Percentiles rank a stretch among this genome's conserved stretches.
These are phyloP conservation scores for Tuber indicum DNA, from an alignment of 495 filamentous ascomycete genomes.

Conservation along the genomic window DNA sequence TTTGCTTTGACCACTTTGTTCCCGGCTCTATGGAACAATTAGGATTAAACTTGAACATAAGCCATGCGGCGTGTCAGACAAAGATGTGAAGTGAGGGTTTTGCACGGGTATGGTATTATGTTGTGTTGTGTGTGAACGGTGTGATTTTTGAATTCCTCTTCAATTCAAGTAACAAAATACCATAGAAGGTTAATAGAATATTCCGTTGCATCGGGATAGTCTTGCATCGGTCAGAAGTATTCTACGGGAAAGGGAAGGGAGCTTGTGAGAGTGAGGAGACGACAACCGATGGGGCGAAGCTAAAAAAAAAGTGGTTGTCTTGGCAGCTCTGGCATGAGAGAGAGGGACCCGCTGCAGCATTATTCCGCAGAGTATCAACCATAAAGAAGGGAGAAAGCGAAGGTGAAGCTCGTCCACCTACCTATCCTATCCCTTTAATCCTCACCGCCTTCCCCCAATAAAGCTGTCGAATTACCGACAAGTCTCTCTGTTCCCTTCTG, in stretches of 20 bases:
- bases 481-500: not conserved
- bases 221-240: not conserved
- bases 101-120: not conserved
- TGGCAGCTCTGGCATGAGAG: not conserved
- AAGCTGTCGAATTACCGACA: not conserved
- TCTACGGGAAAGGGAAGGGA: not conserved
- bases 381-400: not conserved
- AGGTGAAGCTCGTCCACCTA: not conserved
- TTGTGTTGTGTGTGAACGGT: too few relatives aligned
- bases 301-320: not conserved
- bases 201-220: conserved; percentile 1
- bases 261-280: not conserved
- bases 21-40: not conserved
- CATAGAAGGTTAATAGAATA: not conserved
- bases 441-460: conserved; percentile 5
- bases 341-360: not conserved
- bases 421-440: not conserved
- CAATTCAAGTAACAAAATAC: not conserved
- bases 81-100: not conserved
- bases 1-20: not conserved
- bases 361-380: not conserved
- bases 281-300: not conserved
- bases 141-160: not conserved
- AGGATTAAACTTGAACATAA: not conserved
- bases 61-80: not conserved